phyloP scores from a whole-genome alignment of 2,329 filamentous ascomycete genomes.

The Alternaria triticimaculans region DNA sequence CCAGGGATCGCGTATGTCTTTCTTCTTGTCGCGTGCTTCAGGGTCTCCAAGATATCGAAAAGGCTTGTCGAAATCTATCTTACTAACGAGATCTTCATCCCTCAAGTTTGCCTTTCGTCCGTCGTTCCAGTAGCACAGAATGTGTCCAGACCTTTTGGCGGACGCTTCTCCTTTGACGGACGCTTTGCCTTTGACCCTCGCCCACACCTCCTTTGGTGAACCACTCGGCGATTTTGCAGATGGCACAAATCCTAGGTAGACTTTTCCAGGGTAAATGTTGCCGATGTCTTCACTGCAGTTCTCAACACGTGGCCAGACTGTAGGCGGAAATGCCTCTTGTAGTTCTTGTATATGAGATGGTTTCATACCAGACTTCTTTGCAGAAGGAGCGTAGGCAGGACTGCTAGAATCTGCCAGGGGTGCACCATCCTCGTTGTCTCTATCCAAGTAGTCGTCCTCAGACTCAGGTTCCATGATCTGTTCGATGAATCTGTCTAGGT shows the following conservation, averaged over 20 bases:
- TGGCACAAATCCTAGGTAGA: not conserved
- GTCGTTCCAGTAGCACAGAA: not conserved
- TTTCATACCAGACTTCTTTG: not conserved
- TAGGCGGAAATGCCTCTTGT: not conserved
- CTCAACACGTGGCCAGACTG: not conserved
- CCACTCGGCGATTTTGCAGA: not conserved
- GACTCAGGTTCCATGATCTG: not conserved
- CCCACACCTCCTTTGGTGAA: not conserved
- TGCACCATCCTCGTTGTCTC: not conserved
- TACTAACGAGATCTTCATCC: not conserved
- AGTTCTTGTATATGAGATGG: not conserved
- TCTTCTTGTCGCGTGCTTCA: not conserved
- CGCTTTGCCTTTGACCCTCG: not conserved
- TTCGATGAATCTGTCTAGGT: not conserved
- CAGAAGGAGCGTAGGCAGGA: not conserved
- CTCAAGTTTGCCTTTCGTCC: not conserved
- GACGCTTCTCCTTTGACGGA: not conserved
- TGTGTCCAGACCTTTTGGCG: not conserved
- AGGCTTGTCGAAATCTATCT: not conserved
- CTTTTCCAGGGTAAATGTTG: not conserved
- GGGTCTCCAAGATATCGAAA: not conserved
- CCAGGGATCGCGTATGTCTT: not conserved
- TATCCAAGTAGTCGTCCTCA: not conserved
- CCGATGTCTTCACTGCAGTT: not conserved
- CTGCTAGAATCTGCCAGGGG: not conserved